These are phyloP conservation scores for Neurospora sublineolata DNA, from an alignment of 495 filamentous ascomycete species.

Conservation along the genomic window DNA sequence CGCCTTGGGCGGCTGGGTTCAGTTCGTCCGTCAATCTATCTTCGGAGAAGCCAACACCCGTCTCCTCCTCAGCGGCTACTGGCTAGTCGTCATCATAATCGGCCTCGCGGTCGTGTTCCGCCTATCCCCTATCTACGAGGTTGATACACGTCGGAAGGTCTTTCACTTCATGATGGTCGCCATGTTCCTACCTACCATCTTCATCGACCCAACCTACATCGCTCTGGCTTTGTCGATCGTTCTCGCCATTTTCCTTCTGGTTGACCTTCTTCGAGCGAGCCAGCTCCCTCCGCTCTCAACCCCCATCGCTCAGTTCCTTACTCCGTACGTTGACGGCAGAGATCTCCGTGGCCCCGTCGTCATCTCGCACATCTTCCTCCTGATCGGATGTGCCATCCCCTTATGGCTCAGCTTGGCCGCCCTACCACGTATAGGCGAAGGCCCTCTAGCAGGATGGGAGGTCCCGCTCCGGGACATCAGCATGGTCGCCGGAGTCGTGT, in stretches of 20 bases:
- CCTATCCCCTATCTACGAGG: conserved; percentile 60
- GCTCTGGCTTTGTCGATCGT: conserved; percentile 65
- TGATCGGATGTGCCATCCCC: conserved; percentile 92
- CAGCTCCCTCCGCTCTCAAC: conserved; percentile 81
- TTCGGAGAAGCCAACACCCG: conserved; percentile 73
- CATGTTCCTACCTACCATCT: conserved; percentile 82
- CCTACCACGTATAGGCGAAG: conserved; percentile 41
- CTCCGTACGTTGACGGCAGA: conserved; percentile 88
- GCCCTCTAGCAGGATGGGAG: conserved; percentile 59
- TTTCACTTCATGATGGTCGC: conserved; percentile 97
- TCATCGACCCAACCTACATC: conserved; percentile 73
- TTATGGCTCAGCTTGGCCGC: conserved; percentile 77
- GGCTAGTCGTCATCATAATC: conserved; percentile 48
- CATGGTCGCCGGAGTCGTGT: conserved; percentile 84
- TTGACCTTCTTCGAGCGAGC: conserved; percentile 79
- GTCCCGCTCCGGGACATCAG: conserved; percentile 57
- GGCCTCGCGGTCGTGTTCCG: conserved; percentile 65
- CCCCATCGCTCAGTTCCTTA: conserved; percentile 71
- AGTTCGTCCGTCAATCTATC: conserved; percentile 42
- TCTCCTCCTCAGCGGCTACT: conserved; percentile 67
- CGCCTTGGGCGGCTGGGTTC: conserved; percentile 44
- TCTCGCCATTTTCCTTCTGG: conserved; percentile 70
- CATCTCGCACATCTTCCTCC: conserved; percentile 86
- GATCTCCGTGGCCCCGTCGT: conserved; percentile 91
- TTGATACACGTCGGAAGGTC: conserved; percentile 94